These are phyloP conservation scores for Plasmodium vinckei DNA, from an alignment of 169 alveolate genomes.

Conservation along the genomic window DNA sequence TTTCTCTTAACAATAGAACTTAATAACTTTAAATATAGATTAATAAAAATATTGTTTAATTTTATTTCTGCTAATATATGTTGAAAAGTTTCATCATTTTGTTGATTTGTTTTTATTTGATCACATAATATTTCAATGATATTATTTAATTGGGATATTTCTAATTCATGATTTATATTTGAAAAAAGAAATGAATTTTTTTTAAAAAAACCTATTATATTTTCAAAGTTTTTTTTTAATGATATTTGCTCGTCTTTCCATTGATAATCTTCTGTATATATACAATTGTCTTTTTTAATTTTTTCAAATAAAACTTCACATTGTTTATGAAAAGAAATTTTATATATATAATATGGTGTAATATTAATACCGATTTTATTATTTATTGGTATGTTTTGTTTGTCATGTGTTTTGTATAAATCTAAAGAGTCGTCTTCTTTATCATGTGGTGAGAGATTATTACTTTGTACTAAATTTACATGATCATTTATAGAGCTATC, in stretches of 20 bases:
- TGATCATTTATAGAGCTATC: conserved; percentile 4
- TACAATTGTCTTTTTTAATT: conserved; percentile 19
- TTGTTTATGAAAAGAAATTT: neutral
- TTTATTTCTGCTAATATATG: neutral
- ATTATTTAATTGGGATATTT: neutral
- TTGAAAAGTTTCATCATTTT: neutral
- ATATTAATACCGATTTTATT: conserved; percentile 35
- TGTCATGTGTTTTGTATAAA: neutral
- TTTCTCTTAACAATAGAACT: conserved; percentile 25
- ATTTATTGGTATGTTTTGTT: conserved; percentile 4
- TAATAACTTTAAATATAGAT: conserved; percentile 17
- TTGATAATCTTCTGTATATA: conserved; percentile 17
- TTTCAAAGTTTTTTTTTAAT: conserved; percentile 15
- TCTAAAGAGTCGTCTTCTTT: neutral
- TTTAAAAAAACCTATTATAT: conserved; percentile 19
- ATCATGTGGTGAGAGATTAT: neutral
- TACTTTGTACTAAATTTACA: conserved; percentile 1
- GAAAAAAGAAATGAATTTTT: neutral
- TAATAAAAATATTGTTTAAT: conserved; percentile 28
- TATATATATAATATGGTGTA: conserved; percentile 30
- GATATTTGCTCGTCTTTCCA: conserved; percentile 24
- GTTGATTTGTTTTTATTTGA: neutral
- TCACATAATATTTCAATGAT: neutral
- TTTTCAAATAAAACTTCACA: neutral
- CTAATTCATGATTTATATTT: neutral